These are phyloP conservation scores for Mortierella antarctica DNA, from an alignment of 192 early-diverging fungal species.

Conservation along the genomic window DNA sequence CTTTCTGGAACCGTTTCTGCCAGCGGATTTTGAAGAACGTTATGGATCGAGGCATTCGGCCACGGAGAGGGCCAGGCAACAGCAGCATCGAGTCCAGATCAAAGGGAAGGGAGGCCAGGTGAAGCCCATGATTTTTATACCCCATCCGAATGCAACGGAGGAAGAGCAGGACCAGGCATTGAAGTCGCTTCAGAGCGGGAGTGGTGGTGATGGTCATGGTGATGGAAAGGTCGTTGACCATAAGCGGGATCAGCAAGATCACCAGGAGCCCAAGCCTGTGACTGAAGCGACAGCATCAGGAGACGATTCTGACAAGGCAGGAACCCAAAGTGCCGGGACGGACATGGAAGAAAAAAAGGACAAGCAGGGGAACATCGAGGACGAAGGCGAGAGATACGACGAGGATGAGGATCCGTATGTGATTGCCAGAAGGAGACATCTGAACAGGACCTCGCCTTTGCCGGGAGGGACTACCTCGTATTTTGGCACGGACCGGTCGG, in stretches of 20 bases:
- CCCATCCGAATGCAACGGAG: conserved; percentile 42
- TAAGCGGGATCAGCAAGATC: background rate
- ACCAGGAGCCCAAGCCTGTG: background rate
- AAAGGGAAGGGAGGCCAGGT: conserved; percentile 37
- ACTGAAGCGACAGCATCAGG: no score
- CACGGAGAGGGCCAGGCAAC: background rate
- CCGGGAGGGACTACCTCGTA: conserved; percentile 31
- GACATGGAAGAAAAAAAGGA: background rate
- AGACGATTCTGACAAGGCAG: no score
- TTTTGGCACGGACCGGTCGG: conserved; percentile 23
- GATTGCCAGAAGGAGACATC: conserved; percentile 3
- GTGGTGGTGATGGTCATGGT: no score
- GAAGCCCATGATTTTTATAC: conserved; percentile 51
- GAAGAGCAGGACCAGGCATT: conserved; percentile 35
- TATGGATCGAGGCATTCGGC: background rate
- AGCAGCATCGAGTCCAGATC: conserved; percentile 23
- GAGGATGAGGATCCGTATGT: conserved; percentile 41
- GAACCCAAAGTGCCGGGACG: background rate
- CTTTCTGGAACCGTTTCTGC: conserved; percentile 40
- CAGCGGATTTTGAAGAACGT: conserved; percentile 22
- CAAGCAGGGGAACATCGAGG: background rate
- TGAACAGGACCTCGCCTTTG: conserved; percentile 38
- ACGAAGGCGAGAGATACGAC: conserved; percentile 13
- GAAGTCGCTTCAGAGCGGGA: background rate
- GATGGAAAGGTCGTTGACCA: background rate